Conservation (phyloP, 495 filamentous ascomycete genomes). For the Daldinia caldariorum region DNA sequence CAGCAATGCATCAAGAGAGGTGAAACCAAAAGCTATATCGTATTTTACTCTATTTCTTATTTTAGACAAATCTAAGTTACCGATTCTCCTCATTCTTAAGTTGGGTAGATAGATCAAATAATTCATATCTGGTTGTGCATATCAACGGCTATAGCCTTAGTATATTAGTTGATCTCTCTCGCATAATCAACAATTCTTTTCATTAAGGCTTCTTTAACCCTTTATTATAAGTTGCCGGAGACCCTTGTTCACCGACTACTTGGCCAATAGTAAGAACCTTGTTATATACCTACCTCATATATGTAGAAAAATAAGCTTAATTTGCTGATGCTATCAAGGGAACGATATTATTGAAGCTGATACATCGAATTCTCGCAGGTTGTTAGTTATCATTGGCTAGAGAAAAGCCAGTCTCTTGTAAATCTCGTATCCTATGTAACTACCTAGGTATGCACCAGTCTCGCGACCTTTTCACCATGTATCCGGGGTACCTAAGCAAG, state of each 20-base stretch:
- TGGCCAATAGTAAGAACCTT: too few species aligned
- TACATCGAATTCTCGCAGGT: not conserved
- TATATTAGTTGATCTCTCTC: not conserved
- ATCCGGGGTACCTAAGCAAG: not conserved
- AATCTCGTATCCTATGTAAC: not conserved
- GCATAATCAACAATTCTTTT: not conserved
- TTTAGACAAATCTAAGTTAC: not conserved
- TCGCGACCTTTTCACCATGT: slow-evolving; percentile 10
- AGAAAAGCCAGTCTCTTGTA: slow-evolving; percentile 4
- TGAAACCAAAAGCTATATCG: not conserved
- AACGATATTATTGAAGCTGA: not conserved
- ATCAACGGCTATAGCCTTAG: not conserved
- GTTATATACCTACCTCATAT: too few species aligned
- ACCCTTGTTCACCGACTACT: not conserved
- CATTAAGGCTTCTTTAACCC: not conserved
- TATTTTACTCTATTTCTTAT: not conserved
- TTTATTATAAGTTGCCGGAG: not conserved
- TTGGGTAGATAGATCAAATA: not conserved
- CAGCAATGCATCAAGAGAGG: not conserved
- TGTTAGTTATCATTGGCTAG: not conserved
- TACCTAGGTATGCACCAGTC: not conserved
- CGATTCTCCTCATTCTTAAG: not conserved
- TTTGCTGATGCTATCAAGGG: not conserved
- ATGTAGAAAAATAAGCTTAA: not conserved
- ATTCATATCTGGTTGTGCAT: not conserved